These are phyloP conservation scores for Tremella fuciformis DNA, from an alignment of 768 basidiomycete genomes.

Conservation along the genomic window DNA sequence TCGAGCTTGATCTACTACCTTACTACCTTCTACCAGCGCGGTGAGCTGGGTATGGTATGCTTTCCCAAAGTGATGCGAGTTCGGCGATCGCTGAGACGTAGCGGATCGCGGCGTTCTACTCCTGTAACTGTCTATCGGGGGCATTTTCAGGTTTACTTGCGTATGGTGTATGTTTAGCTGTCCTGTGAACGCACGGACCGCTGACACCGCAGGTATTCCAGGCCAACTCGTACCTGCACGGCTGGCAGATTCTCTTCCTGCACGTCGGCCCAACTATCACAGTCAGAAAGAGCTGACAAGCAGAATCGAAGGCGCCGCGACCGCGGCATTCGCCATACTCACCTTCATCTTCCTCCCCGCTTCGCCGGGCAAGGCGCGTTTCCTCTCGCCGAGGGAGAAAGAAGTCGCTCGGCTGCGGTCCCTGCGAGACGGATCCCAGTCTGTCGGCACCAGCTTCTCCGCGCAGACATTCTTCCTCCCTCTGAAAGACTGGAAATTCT, in stretches of 20 bases:
- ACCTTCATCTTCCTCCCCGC: slow-evolving; percentile 17
- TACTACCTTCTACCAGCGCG: slow-evolving; percentile 17
- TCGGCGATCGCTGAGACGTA: neutral
- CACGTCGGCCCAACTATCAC: neutral
- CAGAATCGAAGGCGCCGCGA: slow-evolving; percentile 19
- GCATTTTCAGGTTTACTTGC: slow-evolving; percentile 24
- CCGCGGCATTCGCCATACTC: slow-evolving; percentile 12
- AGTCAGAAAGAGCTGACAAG: neutral
- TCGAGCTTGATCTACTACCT: slow-evolving; percentile 1
- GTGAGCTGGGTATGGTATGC: slow-evolving; percentile 21
- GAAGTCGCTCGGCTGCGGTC: slow-evolving; percentile 16
- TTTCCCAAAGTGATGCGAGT: slow-evolving; percentile 16
- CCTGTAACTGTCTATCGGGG: slow-evolving; percentile 43
- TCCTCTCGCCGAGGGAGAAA: slow-evolving; percentile 19
- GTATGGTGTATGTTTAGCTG: slow-evolving; percentile 8
- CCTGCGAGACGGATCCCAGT: slow-evolving; percentile 18
- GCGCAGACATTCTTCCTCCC: slow-evolving; percentile 7
- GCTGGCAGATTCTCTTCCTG: slow-evolving; percentile 32
- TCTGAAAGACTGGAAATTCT: neutral
- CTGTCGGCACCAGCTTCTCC: slow-evolving; percentile 15
- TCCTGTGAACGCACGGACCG: neutral
- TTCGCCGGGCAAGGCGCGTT: slow-evolving; percentile 14
- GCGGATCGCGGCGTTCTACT: slow-evolving; percentile 10
- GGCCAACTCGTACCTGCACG: slow-evolving; percentile 13
- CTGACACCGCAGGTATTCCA: slow-evolving; percentile 15